These are phyloP conservation scores for Salvia miltiorrhiza DNA, from an alignment of 257 asterid species.

Conservation along the genomic window DNA sequence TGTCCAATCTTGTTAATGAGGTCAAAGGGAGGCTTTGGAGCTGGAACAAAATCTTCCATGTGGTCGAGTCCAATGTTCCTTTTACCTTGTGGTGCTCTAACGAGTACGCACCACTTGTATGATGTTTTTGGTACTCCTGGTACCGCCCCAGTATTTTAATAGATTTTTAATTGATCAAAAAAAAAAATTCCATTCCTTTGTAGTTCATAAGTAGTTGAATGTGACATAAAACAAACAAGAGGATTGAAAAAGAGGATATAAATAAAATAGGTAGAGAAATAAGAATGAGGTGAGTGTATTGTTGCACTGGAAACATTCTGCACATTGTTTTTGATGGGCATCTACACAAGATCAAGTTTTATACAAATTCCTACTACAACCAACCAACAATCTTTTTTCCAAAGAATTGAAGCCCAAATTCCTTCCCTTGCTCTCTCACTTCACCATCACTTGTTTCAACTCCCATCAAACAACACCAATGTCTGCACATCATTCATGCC, in stretches of 20 bases:
- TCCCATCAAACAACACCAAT: slow-evolving; percentile 21
- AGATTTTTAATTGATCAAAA: no score
- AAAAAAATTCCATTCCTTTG: no score
- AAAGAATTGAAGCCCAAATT: slow-evolving; percentile 19
- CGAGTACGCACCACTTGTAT: no score
- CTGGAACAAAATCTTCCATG: no score
- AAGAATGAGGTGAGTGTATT: slow-evolving; percentile 25
- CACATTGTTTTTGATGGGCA: slow-evolving; percentile 30
- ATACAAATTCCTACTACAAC: slow-evolving; percentile 32
- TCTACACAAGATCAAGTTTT: slow-evolving; percentile 24
- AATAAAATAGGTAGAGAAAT: not conserved
- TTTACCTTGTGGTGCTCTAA: no score
- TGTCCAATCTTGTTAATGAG: no score
- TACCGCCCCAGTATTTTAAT: no score
- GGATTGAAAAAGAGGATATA: not conserved
- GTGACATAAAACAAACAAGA: not conserved
- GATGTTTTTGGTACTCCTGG: no score
- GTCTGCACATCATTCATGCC: not conserved
- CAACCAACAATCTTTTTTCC: slow-evolving; percentile 10
- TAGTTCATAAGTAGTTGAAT: no score
- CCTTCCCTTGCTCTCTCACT: slow-evolving; percentile 21
- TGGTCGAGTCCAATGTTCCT: no score
- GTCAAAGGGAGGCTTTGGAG: no score
- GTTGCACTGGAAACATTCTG: slow-evolving; percentile 34
- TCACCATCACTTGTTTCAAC: slow-evolving; percentile 23